A percentile compares a stretch with the other conserved stretches of the same genome.
Evolutionary conservation across 2,329 filamentous ascomycete species (phyloP).

Genomic region (Trichoderma atrobrunneum): DNA sequence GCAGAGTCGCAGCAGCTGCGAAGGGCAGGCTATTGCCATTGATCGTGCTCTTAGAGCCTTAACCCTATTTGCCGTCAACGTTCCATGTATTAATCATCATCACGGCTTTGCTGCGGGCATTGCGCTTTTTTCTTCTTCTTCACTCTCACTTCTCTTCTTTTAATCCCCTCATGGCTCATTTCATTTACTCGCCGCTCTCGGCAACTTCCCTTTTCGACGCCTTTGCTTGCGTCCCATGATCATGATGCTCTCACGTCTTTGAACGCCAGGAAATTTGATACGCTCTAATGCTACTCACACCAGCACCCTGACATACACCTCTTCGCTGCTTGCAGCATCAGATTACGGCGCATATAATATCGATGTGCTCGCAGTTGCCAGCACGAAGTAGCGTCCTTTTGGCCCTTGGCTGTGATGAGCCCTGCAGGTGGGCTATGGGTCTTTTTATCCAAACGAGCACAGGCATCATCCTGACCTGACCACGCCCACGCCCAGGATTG

Average conservation of each 20-base stretch:
- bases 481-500: neutral
- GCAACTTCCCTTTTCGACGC: slow-evolving; percentile 5
- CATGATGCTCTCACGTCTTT: neutral
- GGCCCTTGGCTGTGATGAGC: neutral
- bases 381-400: neutral
- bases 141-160: neutral
- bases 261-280: neutral
- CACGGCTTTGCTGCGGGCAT: neutral
- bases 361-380: neutral
- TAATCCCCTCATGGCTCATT: neutral
- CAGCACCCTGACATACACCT: neutral
- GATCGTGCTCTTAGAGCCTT: neutral
- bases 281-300: neutral
- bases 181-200: neutral
- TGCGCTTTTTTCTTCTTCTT: neutral
- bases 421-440: slow-evolving; percentile 4
- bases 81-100: neutral
- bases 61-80: neutral
- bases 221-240: neutral
- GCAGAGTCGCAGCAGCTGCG: neutral
- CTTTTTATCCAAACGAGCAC: slow-evolving; percentile 14
- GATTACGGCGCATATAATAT: neutral
- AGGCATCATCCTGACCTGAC: slow-evolving; percentile 5
- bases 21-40: too few relatives aligned
- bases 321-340: neutral